Base-by-base conservation (phyloP, 2,329 filamentous ascomycete genomes). In the Sporothrix humicola region DNA sequence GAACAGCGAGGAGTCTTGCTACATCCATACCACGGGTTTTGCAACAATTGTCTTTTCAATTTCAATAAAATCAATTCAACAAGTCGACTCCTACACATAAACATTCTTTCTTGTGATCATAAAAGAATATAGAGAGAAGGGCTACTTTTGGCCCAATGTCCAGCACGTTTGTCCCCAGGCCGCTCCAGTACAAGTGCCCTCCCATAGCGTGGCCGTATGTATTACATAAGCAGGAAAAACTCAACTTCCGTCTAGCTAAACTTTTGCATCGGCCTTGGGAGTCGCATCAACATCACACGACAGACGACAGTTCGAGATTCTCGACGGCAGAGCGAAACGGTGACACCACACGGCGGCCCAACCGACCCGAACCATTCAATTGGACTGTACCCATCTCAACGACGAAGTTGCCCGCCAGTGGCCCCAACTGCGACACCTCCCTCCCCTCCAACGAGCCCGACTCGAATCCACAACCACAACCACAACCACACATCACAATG, bases 401-500 rank as follows among this genome's bases (percentile, higher is more conserved):
- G 31, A 37, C 4, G 31, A 37, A 6, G 4, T 37, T 37, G 31
- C 31, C 31, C 31, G 31, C 31, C 31, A 37, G 31, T 7, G 31
- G 31, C 31, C 7, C 4, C 31, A 37, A 37, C 31, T 7, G 4
- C 31, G 31, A 37, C 31, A 17, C 12, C 15, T 37, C 10, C 48
- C 26, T 4, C 26, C 3, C 26, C 23, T 23, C 9, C 65, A 17
- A 37, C 66, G 26, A 66, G 61, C 6, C 3, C 26, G 46, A 42
- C 48, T 69, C 66, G 23, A 42, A 66, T 7, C 7, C 31, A 6
- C 31, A 20, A 48, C n/a, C 44, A 17, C 48, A 31, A 71, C 44
- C 44, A 31, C 69, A 48, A 37, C n/a, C 9, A 20, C 9, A 48
- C 23, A 15, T 12, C 70, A 65, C 31, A 13, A 98, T 99, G 96